Evolutionary conservation across 345 rosid species (phyloP).

Genomic region (Melastoma malabathricum): DNA sequence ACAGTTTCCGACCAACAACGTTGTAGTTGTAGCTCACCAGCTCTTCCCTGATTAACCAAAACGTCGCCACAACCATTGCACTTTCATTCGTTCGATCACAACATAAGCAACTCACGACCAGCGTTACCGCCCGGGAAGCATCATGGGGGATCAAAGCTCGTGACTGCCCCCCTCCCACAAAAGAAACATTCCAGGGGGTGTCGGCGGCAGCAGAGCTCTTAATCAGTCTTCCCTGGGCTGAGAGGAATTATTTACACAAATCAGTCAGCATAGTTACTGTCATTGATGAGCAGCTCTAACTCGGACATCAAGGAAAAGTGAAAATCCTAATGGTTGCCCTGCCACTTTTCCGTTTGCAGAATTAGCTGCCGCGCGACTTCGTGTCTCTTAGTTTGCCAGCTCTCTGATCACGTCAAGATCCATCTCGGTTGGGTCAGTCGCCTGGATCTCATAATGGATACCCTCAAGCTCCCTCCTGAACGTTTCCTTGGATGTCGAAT

Average conservation of each 20-base stretch:
- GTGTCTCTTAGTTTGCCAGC: slow-evolving; percentile 31
- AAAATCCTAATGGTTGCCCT: no score
- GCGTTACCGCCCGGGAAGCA: slow-evolving; percentile 29
- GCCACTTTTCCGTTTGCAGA: no score
- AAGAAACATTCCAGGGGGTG: background rate
- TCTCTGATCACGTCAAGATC: slow-evolving; percentile 55
- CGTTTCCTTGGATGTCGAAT: slow-evolving; percentile 58
- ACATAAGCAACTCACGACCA: slow-evolving; percentile 5
- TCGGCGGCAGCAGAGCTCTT: slow-evolving; percentile 13
- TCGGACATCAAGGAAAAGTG: no score
- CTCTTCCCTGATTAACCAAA: no score
- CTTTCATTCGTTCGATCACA: background rate
- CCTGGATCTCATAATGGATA: slow-evolving; percentile 72
- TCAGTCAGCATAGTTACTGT: no score
- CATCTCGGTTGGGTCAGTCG: slow-evolving; percentile 76
- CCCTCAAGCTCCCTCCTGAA: slow-evolving; percentile 66
- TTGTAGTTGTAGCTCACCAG: no score
- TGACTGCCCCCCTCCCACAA: background rate
- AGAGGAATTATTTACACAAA: no score
- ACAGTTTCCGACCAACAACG: no score
- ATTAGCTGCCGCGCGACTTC: no score
- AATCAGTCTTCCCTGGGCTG: slow-evolving; percentile 30
- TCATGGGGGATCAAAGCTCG: slow-evolving; percentile 28
- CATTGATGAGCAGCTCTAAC: no score
- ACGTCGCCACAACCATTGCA: background rate